A percentile compares a stretch with the other conserved stretches of the same genome.
Evolutionary conservation across 768 basidiomycete species (phyloP).

Genomic region (Leucocoprinus birnbaumii): DNA sequence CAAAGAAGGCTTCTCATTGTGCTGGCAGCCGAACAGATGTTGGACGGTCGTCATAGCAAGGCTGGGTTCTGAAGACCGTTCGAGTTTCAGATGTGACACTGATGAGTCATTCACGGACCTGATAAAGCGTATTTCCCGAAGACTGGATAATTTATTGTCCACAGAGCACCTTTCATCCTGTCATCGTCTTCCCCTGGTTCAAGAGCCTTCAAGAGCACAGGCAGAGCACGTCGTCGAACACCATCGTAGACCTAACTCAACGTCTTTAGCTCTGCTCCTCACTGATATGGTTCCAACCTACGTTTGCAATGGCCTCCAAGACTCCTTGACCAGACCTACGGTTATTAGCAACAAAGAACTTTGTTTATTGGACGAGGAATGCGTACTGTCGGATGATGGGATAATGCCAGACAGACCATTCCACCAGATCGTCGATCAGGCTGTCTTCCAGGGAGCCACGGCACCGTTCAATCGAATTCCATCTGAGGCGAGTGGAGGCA

Average conservation of each 20-base stretch:
- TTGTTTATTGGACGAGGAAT: not conserved
- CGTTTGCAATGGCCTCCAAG: conserved; percentile 49
- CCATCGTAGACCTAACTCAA: conserved; percentile 60
- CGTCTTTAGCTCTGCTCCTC: not conserved
- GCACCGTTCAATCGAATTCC: conserved; percentile 72
- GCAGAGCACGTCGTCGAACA: conserved; percentile 59
- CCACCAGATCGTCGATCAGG: conserved; percentile 67
- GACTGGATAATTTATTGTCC: conserved; percentile 64
- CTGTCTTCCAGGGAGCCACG: conserved; percentile 56
- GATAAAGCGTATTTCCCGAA: conserved; percentile 59
- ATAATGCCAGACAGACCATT: conserved; percentile 81
- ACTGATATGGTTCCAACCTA: conserved; percentile 21
- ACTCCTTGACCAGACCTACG: conserved; percentile 44
- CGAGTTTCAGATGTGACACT: not conserved
- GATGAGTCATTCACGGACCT: conserved; percentile 27
- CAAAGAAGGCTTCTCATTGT: conserved; percentile 86
- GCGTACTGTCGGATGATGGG: conserved; percentile 49
- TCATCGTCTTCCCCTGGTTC: conserved; percentile 77
- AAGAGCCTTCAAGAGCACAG: conserved; percentile 52
- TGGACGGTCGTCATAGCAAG: conserved; percentile 56
- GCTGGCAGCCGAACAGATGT: conserved; percentile 68
- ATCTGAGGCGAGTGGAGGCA: conserved; percentile 63
- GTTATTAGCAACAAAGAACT: conserved; percentile 23
- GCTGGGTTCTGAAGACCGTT: conserved; percentile 49
- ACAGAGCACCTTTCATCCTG: conserved; percentile 90